Base-by-base conservation (phyloP, 2,329 filamentous ascomycete genomes). In the Hymenoscyphus fraxineus region DNA sequence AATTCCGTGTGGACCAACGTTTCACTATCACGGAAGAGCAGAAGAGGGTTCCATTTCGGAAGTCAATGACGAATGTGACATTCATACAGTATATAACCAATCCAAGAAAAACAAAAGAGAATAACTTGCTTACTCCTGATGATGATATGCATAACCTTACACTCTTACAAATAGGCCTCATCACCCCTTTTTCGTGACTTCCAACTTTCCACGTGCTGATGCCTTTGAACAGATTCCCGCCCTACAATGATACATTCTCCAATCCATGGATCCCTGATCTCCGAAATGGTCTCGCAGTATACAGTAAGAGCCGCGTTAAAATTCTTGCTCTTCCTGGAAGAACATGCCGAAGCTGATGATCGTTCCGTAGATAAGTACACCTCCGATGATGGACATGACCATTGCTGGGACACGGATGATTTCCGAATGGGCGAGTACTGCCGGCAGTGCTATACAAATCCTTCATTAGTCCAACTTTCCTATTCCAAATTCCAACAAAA, bases 321-420 rank as follows among this genome's bases (percentile, higher is more conserved):
- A 99, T 73, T 98, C 95, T 76, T 96, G 91, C 77, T 98, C 93
- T 79, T 98, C 93, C 77, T 94, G 90, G 83, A 99, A 99, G 81
- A 98, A 99, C 88, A 97, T 91, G 70, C 91, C 89, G 78, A 99
- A 99, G 80, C 91, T 95, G 79, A 99, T 96, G 76, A 99, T 97
- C 59, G 95, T 99, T 64, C 92, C 92, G 79, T 99, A 99, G 77
- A 99, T 99, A 76, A 99, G 81, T 65, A 97, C 81, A 61, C 95
- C 95, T 35, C 95, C 95, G 61, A 94, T 80, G 72, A 99, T 90
- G 61, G 91, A 96, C 95, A 99, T 99, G 76, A 92, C 81, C 88
- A 97, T 96, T 59, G 95, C 95, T 61, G 92, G 88, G 64, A 90
- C 78, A 67, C 87, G 81, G 75, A 99, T 99, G 68, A 95, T 83